Evolutionary conservation across 2,329 filamentous ascomycete genomes (phyloP), one percentile per base, ranked within the genome.

Genomic region (Aspergillus clavatus): DNA sequence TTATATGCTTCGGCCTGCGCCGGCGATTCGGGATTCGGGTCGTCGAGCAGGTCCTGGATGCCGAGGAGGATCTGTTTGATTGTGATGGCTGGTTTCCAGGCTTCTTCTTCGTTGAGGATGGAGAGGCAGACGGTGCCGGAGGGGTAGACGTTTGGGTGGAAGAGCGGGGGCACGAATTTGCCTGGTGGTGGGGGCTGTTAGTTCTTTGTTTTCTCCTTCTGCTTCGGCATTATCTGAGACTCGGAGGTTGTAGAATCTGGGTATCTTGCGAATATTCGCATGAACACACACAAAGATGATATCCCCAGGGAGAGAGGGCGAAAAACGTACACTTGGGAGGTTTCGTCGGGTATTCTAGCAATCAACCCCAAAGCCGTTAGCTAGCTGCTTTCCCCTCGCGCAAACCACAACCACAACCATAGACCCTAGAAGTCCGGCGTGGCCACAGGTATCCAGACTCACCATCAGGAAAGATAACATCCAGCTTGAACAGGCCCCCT

Each of bases 281-380:
- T n/a, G n/a, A n/a, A n/a, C n/a, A n/a, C n/a, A n/a, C n/a, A n/a
- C n/a, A n/a, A n/a, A n/a, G n/a, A n/a, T n/a, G n/a, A n/a, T n/a
- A n/a, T n/a, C n/a, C n/a, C n/a, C 42, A 28, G 40, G 7, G 12
- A 31, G n/a, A 37, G 44, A 7, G n/a, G 14, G 21, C 26, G 8
- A 1, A 21, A 33, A 23, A 73, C 85, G 69, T 81, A 95, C 93
- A 98, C 73, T 98, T 98, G 1, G 93, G 93, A 24, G 93, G 93
- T 71, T 98, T 98, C 41, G 94, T 98, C 12, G 93, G 93, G 68
- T 98, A 98, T 63, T 98, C 93, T 95, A 60, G n/a, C n/a, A n/a
- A n/a, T n/a, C n/a, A n/a, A n/a, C n/a, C n/a, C n/a, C n/a, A n/a
- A n/a, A n/a, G n/a, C n/a, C n/a, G n/a, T n/a, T n/a, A n/a, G n/a